Percentiles rank a stretch among this genome's conserved stretches.
These are phyloP conservation scores for Bertia moriformis DNA, from an alignment of 2,329 filamentous ascomycete species.

Conservation along the genomic window DNA sequence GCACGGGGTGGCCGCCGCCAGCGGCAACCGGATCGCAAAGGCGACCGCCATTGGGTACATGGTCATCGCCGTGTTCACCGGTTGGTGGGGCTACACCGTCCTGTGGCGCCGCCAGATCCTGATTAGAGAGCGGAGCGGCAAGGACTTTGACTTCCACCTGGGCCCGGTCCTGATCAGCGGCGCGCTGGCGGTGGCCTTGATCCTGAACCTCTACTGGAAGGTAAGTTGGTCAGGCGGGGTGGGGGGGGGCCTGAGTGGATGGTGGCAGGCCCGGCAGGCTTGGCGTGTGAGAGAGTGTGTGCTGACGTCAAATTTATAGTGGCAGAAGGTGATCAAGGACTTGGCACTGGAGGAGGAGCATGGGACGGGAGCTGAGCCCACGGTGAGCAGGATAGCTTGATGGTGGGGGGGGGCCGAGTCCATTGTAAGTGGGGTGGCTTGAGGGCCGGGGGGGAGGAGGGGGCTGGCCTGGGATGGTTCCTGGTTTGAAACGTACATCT, in stretches of 20 bases:
- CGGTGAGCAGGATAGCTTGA: too few relatives aligned
- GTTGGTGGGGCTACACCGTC: conserved; percentile 75
- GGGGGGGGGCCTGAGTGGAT: background rate
- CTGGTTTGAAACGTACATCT: too few relatives aligned
- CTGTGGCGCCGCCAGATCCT: conserved; percentile 62
- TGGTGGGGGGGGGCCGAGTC: too few relatives aligned
- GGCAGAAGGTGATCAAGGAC: too few relatives aligned
- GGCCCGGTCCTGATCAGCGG: conserved; percentile 74
- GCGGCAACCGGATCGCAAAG: conserved; percentile 62
- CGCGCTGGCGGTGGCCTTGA: conserved; percentile 62
- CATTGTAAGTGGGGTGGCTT: too few relatives aligned
- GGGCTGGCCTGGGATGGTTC: too few relatives aligned
- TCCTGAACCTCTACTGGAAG: conserved; percentile 82
- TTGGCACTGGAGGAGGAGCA: too few relatives aligned
- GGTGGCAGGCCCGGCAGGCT: background rate
- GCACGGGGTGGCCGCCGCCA: conserved; percentile 82
- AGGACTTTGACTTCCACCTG: conserved; percentile 79
- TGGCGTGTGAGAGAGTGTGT: too few relatives aligned
- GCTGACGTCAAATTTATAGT: too few relatives aligned
- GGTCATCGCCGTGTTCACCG: conserved; percentile 66
- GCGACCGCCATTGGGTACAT: conserved; percentile 74
- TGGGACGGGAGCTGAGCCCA: too few relatives aligned
- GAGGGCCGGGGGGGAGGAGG: too few relatives aligned
- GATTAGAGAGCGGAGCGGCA: conserved; percentile 74
- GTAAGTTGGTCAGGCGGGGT: conserved; percentile 25